Conservation (phyloP, 495 filamentous ascomycete genomes). For the Tuber magnatum region DNA sequence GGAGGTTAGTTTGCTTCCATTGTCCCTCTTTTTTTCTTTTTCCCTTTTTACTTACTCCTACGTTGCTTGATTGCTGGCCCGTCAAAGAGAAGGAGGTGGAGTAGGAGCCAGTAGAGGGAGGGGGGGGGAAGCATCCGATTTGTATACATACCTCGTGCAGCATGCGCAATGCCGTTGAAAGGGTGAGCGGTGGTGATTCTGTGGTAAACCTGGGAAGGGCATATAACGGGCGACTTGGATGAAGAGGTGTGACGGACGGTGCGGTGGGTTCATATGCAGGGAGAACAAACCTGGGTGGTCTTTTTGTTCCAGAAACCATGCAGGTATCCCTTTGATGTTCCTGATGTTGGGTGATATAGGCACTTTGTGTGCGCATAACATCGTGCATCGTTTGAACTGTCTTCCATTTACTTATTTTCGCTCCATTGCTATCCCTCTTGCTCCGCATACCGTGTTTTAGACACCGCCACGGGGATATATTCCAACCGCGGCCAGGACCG, state of each 20-base stretch:
- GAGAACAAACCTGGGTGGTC: constrained; percentile 29
- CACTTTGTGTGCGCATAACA: background rate
- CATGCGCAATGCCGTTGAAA: constrained; percentile 26
- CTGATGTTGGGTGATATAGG: constrained; percentile 2
- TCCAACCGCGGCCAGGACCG: background rate
- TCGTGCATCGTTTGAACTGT: background rate
- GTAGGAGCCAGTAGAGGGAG: constrained; percentile 11
- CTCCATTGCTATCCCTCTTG: background rate
- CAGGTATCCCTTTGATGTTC: constrained; percentile 19
- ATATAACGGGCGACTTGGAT: background rate
- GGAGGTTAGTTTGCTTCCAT: constrained; percentile 32
- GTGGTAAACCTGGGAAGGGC: constrained; percentile 27
- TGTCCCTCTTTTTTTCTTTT: constrained; percentile 17
- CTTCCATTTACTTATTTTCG: background rate
- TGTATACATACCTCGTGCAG: constrained; percentile 6
- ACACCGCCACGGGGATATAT: background rate
- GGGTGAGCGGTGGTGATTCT: constrained; percentile 25
- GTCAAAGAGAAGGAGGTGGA: constrained; percentile 26
- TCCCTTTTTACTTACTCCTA: constrained; percentile 17
- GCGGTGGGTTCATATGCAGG: constrained; percentile 7
- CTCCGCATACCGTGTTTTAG: background rate
- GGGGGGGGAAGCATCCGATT: background rate
- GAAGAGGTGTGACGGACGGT: background rate
- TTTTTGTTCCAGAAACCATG: constrained; percentile 31
- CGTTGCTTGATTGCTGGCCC: constrained; percentile 22